Conservation (phyloP, 805 yeast species). For the Dipodascus albidus region DNA sequence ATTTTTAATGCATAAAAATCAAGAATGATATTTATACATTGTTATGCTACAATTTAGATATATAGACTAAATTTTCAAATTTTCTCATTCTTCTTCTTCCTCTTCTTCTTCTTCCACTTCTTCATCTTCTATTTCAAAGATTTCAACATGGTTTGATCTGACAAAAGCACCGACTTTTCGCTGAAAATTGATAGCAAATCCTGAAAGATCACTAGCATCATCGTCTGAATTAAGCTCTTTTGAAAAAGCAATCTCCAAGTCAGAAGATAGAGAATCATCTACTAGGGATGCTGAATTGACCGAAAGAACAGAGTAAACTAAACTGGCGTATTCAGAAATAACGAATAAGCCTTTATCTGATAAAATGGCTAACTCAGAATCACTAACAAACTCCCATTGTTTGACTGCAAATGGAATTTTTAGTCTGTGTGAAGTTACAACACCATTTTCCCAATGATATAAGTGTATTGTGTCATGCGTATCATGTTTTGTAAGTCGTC, state of each 20-base stretch:
- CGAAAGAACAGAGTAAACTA: background rate
- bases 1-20: too few relatives aligned
- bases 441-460: background rate
- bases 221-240: background rate
- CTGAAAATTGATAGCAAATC: background rate
- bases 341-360: background rate
- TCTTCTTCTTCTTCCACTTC: conserved; percentile 6
- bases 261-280: background rate
- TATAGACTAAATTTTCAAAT: background rate
- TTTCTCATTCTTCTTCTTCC: conserved; percentile 4
- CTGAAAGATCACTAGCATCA: background rate
- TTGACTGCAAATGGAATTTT: background rate
- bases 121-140: background rate
- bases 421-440: background rate
- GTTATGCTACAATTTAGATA: background rate
- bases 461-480: background rate
- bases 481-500: background rate
- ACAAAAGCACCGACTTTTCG: background rate
- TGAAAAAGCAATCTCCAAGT: background rate
- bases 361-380: background rate
- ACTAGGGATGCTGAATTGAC: background rate
- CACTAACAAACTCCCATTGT: background rate
- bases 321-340: background rate
- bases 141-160: background rate
- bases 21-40: too few relatives aligned